phyloP scores from a whole-genome alignment of 495 filamentous ascomycete genomes.

The Aspergillus homomorphus region DNA sequence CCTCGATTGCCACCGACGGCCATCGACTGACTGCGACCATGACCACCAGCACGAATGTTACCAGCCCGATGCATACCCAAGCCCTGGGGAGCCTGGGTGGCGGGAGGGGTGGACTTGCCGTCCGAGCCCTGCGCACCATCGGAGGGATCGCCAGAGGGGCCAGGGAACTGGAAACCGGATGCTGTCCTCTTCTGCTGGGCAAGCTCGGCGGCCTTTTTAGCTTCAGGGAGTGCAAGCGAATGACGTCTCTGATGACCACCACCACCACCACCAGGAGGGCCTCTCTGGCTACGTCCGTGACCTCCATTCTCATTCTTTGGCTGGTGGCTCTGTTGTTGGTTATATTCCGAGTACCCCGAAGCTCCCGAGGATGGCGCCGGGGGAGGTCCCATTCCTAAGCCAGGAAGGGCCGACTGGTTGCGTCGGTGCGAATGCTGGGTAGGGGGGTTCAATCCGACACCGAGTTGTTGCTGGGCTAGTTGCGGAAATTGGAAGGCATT shows the following conservation, averaged over 20 bases:
- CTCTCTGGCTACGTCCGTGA: slow-evolving; percentile 75
- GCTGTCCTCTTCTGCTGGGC: slow-evolving; percentile 96
- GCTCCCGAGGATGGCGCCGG: slow-evolving; percentile 95
- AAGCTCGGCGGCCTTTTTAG: slow-evolving; percentile 94
- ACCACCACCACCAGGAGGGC: slow-evolving; percentile 65
- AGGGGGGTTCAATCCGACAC: slow-evolving; percentile 70
- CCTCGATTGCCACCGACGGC: slow-evolving; percentile 59
- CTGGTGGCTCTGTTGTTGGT: slow-evolving; percentile 54
- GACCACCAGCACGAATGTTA: slow-evolving; percentile 49
- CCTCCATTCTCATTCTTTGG: slow-evolving; percentile 62
- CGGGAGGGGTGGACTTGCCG: slow-evolving; percentile 35
- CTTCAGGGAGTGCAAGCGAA: slow-evolving; percentile 90
- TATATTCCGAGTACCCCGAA: slow-evolving; percentile 84
- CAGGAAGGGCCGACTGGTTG: slow-evolving; percentile 95
- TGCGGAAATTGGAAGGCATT: slow-evolving; percentile 89
- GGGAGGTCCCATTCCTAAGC: slow-evolving; percentile 84
- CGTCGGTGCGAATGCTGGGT: slow-evolving; percentile 85
- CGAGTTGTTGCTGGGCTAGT: slow-evolving; percentile 71
- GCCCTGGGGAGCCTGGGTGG: slow-evolving; percentile 39
- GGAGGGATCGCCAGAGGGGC: slow-evolving; percentile 57
- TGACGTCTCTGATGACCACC: slow-evolving; percentile 90
- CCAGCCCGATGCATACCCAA: slow-evolving; percentile 49
- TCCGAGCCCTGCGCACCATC: slow-evolving; percentile 42
- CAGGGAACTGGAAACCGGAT: slow-evolving; percentile 91
- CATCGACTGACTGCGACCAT: slow-evolving; percentile 70